phyloP scores from a whole-genome alignment of 2,329 filamentous ascomycete genomes.

The Zasmidium cellare region DNA sequence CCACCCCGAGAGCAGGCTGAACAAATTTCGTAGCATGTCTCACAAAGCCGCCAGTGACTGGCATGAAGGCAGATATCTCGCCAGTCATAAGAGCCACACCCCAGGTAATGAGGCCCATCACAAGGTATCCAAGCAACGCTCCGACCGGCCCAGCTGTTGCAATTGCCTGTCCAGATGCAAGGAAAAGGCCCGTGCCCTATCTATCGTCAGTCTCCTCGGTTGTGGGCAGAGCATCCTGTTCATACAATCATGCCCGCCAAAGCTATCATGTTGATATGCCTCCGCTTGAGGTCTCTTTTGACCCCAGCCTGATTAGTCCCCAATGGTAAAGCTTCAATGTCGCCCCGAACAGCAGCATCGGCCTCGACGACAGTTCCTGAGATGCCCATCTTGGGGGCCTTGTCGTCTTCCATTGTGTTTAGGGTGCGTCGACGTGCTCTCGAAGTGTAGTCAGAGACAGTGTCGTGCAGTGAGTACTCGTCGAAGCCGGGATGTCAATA shows the following conservation, averaged over 20 bases:
- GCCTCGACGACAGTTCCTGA: background rate
- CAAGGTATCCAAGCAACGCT: slow-evolving; percentile 37
- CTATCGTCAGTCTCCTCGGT: background rate
- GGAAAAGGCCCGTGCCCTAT: slow-evolving; percentile 29
- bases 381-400: slow-evolving; percentile 5
- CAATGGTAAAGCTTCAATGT: background rate
- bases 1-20: slow-evolving; percentile 37
- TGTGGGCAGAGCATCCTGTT: background rate
- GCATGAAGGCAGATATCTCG: slow-evolving; percentile 40
- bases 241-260: slow-evolving; percentile 27
- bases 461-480: background rate
- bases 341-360: slow-evolving; percentile 1
- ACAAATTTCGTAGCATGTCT: slow-evolving; percentile 39
- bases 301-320: background rate
- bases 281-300: slow-evolving; percentile 19
- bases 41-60: slow-evolving; percentile 40
- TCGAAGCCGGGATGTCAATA: background rate
- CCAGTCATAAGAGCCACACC: slow-evolving; percentile 38
- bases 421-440: background rate
- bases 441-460: no score
- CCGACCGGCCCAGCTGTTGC: slow-evolving; percentile 23
- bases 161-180: slow-evolving; percentile 26
- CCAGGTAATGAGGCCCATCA: slow-evolving; percentile 38
- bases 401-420: background rate
- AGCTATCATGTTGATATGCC: slow-evolving; percentile 28